phyloP scores from a whole-genome alignment of 2,329 filamentous ascomycete genomes.

The Diaporthe humulicola region DNA sequence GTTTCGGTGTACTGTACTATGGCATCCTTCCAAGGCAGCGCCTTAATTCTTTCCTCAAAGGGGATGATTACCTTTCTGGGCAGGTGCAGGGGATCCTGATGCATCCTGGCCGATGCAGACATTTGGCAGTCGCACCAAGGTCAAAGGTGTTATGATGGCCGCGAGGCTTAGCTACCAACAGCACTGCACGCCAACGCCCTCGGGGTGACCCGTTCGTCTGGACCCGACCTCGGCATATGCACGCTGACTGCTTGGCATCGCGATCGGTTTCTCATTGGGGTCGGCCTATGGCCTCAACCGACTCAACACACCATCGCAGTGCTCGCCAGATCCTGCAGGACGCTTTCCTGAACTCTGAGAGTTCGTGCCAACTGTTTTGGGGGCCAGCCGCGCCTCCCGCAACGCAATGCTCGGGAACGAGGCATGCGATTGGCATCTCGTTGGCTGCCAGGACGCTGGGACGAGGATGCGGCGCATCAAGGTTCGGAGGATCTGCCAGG shows the following conservation, averaged over 20 bases:
- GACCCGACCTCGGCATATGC: conserved; percentile 30
- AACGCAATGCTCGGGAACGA: not conserved
- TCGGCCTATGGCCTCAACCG: conserved; percentile 7
- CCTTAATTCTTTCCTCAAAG: conserved; percentile 1
- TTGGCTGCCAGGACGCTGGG: conserved; percentile 10
- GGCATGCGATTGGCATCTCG: conserved; percentile 28
- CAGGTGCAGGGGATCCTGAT: conserved; percentile 28
- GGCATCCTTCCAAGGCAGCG: conserved; percentile 13
- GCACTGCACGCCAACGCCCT: conserved; percentile 15
- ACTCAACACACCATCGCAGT: conserved; percentile 12
- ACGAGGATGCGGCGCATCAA: conserved; percentile 22
- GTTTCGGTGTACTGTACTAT: conserved; percentile 2
- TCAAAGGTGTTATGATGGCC: conserved; percentile 3
- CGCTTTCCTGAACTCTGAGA: conserved; percentile 4
- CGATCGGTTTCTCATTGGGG: conserved; percentile 23
- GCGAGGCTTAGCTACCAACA: conserved; percentile 32
- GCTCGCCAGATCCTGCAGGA: conserved; percentile 15
- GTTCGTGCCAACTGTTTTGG: conserved; percentile 7
- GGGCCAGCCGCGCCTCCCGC: conserved; percentile 22
- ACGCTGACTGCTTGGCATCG: conserved; percentile 21
- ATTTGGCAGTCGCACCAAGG: conserved; percentile 20
- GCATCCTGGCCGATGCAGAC: conserved; percentile 28
- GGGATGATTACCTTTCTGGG: conserved; percentile 30
- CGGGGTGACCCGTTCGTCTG: conserved; percentile 32
- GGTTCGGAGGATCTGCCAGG: conserved; percentile 32